Percentiles rank a stretch among this genome's conserved stretches.
Conservation (phyloP, 2,329 filamentous ascomycete genomes). For the Aspergillus costaricaensis region DNA sequence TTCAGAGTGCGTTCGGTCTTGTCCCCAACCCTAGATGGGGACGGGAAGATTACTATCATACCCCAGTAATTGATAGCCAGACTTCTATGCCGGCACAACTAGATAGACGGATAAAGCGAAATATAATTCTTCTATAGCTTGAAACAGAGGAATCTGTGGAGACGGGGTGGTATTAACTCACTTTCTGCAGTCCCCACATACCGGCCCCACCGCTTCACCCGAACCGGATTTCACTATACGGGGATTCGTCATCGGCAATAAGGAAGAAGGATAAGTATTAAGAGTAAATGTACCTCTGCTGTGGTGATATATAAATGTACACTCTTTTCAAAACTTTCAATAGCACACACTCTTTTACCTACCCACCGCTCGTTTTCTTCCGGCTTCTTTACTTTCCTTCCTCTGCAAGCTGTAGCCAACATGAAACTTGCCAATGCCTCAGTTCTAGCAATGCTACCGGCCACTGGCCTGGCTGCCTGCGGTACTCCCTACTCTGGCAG, state of each 20-base stretch:
- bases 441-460: neutral
- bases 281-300: neutral
- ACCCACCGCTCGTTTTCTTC: neutral
- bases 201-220: neutral
- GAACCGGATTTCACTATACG: neutral
- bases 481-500: neutral
- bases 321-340: neutral
- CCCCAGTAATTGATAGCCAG: too few relatives aligned
- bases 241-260: neutral
- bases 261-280: neutral
- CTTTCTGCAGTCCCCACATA: neutral
- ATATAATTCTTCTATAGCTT: too few relatives aligned
- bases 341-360: neutral
- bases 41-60: too few relatives aligned
- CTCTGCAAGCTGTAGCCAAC: neutral
- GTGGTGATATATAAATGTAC: neutral
- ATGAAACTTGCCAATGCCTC: slow-evolving; percentile 3
- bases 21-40: too few relatives aligned
- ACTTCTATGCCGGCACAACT: too few relatives aligned
- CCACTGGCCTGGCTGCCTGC: slow-evolving; percentile 1
- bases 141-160: too few relatives aligned
- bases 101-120: too few relatives aligned
- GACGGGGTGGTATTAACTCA: too few relatives aligned
- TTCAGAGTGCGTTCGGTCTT: too few relatives aligned
- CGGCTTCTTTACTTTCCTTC: neutral